Evolutionary conservation across 2,329 filamentous ascomycete species (phyloP).

Genomic region (Xylaria arbuscula): DNA sequence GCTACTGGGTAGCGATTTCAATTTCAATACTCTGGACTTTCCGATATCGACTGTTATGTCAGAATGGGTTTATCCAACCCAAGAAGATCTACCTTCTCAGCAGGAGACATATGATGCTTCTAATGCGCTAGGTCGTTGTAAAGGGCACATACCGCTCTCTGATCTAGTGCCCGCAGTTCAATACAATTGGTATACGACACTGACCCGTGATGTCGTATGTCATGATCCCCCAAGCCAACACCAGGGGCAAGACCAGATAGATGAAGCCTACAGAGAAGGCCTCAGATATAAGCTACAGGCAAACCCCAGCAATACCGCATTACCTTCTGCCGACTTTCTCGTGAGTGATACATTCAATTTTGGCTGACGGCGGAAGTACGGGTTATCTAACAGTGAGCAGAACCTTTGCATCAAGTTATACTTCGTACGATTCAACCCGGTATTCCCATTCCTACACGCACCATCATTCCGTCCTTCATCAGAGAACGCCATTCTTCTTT

Average conservation of each 20-base stretch:
- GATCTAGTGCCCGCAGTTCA: constrained; percentile 35
- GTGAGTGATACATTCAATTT: constrained; percentile 5
- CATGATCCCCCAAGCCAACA: constrained; percentile 26
- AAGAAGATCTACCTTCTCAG: constrained; percentile 18
- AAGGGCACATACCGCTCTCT: constrained; percentile 34
- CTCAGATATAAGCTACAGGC: constrained; percentile 33
- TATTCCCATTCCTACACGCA: constrained; percentile 35
- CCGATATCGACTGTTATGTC: constrained; percentile 32
- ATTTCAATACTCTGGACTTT: constrained; percentile 34
- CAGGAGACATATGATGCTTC: constrained; percentile 25
- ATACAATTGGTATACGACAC: constrained; percentile 35
- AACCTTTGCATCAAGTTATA: constrained; percentile 37
- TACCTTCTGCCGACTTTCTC: constrained; percentile 34
- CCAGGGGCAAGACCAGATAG: constrained; percentile 31
- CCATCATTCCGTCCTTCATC: constrained; percentile 35
- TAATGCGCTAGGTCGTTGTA: constrained; percentile 7
- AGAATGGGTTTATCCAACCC: constrained; percentile 28
- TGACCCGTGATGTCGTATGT: constrained; percentile 35
- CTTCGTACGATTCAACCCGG: constrained; percentile 37
- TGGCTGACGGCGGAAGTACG: neutral
- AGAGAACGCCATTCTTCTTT: constrained; percentile 34
- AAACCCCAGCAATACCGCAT: constrained; percentile 32
- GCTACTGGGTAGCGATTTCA: constrained; percentile 35
- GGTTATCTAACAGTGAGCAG: constrained; percentile 25
- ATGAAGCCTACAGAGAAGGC: constrained; percentile 36